Evolutionary conservation across 1,284 basidiomycete genomes (phyloP), one percentile per base, ranked within the genome.

Genomic region (Polyporus tsugae): DNA sequence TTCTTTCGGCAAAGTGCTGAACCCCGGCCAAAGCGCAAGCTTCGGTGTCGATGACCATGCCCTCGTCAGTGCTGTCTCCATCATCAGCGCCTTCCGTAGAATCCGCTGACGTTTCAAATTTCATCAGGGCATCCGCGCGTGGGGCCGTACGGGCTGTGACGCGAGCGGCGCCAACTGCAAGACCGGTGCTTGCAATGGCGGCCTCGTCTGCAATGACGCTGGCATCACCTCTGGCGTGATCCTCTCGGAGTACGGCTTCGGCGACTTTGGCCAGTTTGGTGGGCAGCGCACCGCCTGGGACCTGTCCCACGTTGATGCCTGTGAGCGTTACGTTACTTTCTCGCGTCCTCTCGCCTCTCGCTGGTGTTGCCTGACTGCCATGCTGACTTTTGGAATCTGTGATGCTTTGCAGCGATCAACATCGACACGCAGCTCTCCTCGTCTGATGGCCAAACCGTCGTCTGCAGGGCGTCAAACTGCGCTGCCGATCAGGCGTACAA

Each of bases 21-120:
- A 60, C 36, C 58, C 58, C 58, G 58, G 58, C n/a, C 58, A 60
- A 38, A 60, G 58, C 58, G 38, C 38, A 9, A 60, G 58, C 58
- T 60, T 60, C 38, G 58, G 58, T 22, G 58, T 60, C 17, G 58
- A 41, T 38, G 58, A 60, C 38, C 38, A 38, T 7, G 36, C 36
- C 15, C 58, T 60, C 58, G 58, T 60, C n/a, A 60, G 58, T 60
- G 13, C 22, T 11, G n/a, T 41, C 11, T 41, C 15, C 7, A 22
- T 25, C 35, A 13, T 60, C 58, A 42, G 58, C 58, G 38, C 38
- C 39, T 22, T 22, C 19, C n/a, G 9, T 7, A 49, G 22, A 22
- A 49, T 4, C 38, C 58, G n/a, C 58, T 60, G 7, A 60, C 58
- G 25, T 41, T 25, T 38, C 17, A 49, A 25, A 22, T n/a, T n/a